A percentile compares a stretch with the other conserved stretches of the same genome.
phyloP scores from a whole-genome alignment of 306 rosid species.

The Albizia julibrissin region DNA sequence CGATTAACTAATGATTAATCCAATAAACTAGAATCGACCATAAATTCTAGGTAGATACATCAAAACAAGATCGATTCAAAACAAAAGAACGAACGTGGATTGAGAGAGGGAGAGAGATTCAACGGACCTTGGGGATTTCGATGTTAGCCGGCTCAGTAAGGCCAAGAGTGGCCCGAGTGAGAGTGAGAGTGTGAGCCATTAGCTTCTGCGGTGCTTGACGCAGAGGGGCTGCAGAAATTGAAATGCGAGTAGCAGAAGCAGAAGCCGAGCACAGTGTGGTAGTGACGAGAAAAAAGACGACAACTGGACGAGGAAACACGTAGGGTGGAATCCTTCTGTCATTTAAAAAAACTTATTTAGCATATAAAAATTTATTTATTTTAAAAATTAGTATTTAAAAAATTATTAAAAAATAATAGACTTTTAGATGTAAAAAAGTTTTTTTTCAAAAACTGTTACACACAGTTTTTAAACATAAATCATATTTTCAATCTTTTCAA shows the following conservation, averaged over 20 bases:
- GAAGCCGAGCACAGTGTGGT: slow-evolving; percentile 41
- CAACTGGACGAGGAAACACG: slow-evolving; percentile 37
- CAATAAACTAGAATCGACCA: neutral
- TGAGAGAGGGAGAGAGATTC: neutral
- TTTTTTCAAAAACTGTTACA: too few relatives aligned
- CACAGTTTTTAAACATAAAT: too few relatives aligned
- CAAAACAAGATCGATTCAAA: slow-evolving; percentile 2
- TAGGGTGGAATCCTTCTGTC: too few relatives aligned
- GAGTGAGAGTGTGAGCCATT: slow-evolving; percentile 81
- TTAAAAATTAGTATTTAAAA: too few relatives aligned
- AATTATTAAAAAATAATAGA: too few relatives aligned
- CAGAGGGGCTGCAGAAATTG: slow-evolving; percentile 43
- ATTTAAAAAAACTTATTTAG: too few relatives aligned
- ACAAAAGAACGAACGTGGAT: neutral
- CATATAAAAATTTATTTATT: too few relatives aligned
- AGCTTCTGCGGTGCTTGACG: slow-evolving; percentile 43
- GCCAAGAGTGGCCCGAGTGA: slow-evolving; percentile 81
- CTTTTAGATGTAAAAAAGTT: too few relatives aligned
- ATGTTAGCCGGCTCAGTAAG: slow-evolving; percentile 68
- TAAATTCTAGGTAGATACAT: neutral
- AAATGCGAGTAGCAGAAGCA: slow-evolving; percentile 29
- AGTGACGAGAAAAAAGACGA: slow-evolving; percentile 43
- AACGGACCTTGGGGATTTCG: slow-evolving; percentile 63
- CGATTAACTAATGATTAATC: neutral
- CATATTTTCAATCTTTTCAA: too few relatives aligned